These are phyloP conservation scores for Neonectria magnoliae DNA, from an alignment of 2,329 filamentous ascomycete species.

Conservation along the genomic window DNA sequence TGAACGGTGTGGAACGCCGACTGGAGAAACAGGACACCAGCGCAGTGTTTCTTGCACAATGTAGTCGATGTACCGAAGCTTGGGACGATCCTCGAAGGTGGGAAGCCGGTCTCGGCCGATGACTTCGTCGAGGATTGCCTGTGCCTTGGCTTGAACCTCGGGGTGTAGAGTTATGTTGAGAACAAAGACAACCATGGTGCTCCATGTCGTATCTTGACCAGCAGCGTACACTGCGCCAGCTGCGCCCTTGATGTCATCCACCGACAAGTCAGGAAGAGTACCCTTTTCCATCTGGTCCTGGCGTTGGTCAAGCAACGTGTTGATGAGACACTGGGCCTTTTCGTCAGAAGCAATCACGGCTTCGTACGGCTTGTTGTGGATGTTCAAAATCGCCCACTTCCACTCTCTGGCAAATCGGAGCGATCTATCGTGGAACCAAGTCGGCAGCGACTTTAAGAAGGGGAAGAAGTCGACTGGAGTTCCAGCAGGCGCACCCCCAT, in stretches of 20 bases:
- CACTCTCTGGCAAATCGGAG: slow-evolving; percentile 45
- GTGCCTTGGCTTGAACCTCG: slow-evolving; percentile 52
- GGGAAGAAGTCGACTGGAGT: slow-evolving; percentile 61
- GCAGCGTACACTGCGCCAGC: slow-evolving; percentile 22
- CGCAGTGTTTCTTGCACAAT: slow-evolving; percentile 24
- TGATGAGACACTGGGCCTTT: slow-evolving; percentile 44
- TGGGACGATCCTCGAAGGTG: slow-evolving; percentile 48
- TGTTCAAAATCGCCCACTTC: slow-evolving; percentile 47
- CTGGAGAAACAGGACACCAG: slow-evolving; percentile 20
- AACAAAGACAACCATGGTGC: slow-evolving; percentile 51
- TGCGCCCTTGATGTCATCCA: slow-evolving; percentile 23
- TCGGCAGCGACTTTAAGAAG: slow-evolving; percentile 53
- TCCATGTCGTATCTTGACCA: slow-evolving; percentile 28
- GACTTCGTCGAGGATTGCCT: slow-evolving; percentile 52
- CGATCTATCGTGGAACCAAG: slow-evolving; percentile 47
- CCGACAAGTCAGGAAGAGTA: slow-evolving; percentile 45
- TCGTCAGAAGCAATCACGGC: slow-evolving; percentile 45
- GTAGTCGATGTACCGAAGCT: slow-evolving; percentile 21
- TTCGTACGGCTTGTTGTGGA: slow-evolving; percentile 58
- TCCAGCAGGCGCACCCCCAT: slow-evolving; percentile 44
- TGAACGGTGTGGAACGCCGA: slow-evolving; percentile 21
- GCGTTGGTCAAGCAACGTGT: slow-evolving; percentile 42
- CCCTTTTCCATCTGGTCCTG: slow-evolving; percentile 40
- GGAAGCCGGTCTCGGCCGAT: slow-evolving; percentile 54
- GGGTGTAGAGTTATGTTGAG: slow-evolving; percentile 56